phyloP scores from a whole-genome alignment of 2,329 filamentous ascomycete species.

The Magnaporthiopsis poae region DNA sequence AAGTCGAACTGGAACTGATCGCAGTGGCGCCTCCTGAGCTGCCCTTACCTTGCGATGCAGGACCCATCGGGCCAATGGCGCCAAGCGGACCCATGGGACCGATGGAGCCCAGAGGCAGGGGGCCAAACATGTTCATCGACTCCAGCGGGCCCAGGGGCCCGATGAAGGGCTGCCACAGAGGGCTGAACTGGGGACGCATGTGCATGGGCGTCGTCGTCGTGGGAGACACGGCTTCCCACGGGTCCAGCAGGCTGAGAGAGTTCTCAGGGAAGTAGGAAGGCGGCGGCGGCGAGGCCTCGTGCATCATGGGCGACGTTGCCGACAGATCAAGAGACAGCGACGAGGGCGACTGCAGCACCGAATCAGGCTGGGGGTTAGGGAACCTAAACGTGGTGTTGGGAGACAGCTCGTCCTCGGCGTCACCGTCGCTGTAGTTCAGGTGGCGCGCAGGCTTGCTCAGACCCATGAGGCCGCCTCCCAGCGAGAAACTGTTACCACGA shows the following conservation, averaged over 20 bases:
- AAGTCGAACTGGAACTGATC: conserved; percentile 3
- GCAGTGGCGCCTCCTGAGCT: neutral
- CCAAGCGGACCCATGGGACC: neutral
- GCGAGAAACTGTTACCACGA: conserved; percentile 15
- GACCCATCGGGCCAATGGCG: neutral
- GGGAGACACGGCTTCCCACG: conserved; percentile 12
- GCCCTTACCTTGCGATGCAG: conserved; percentile 11
- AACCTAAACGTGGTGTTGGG: conserved; percentile 15
- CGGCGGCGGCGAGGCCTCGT: conserved; percentile 10
- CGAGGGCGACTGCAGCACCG: conserved; percentile 12
- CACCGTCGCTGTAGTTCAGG: conserved; percentile 16
- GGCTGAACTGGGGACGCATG: conserved; percentile 15
- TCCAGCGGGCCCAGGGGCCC: conserved; percentile 10
- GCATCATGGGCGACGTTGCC: conserved; percentile 14
- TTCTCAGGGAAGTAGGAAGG: conserved; percentile 15
- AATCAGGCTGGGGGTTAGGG: conserved; percentile 10
- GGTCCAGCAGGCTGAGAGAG: conserved; percentile 13
- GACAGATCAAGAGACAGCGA: conserved; percentile 16
- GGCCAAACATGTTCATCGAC: neutral
- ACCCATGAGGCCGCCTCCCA: conserved; percentile 15
- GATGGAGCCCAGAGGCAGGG: conserved; percentile 5
- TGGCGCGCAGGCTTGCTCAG: conserved; percentile 16
- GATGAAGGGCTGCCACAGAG: conserved; percentile 16
- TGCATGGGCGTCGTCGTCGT: conserved; percentile 10
- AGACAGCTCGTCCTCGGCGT: conserved; percentile 9